Percentiles rank a stretch among this genome's conserved stretches.
These are phyloP conservation scores for Nyctanthes arbortristis DNA, from an alignment of 257 asterid genomes.

Conservation along the genomic window DNA sequence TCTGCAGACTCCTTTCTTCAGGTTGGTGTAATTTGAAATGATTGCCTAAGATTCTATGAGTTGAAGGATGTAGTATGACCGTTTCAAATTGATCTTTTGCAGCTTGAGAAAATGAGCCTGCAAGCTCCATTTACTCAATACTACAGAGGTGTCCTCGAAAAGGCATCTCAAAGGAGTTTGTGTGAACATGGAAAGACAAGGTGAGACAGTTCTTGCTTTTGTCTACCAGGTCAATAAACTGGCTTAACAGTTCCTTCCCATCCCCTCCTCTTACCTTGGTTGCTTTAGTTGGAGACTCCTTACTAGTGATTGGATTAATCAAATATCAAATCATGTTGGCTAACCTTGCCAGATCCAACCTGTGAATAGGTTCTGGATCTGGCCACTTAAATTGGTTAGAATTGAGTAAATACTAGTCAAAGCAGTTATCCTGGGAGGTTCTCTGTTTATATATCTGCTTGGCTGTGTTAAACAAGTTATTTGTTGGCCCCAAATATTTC, in stretches of 20 bases:
- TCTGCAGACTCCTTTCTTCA: conserved; percentile 83
- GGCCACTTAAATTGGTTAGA: not conserved
- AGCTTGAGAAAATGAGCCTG: conserved; percentile 74
- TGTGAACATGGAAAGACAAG: conserved; percentile 42
- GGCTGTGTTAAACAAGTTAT: not conserved
- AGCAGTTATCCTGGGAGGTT: not conserved
- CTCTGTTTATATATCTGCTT: not conserved
- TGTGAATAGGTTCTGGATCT: not conserved
- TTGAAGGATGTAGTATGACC: conserved; percentile 4
- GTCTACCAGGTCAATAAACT: not conserved
- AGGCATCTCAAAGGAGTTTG: conserved; percentile 61
- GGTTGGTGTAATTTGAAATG: conserved; percentile 43
- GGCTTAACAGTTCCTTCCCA: not conserved
- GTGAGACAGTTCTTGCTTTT: conserved; percentile 28
- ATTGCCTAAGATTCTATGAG: conserved; percentile 8
- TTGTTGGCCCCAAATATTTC: not conserved
- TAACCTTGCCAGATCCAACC: not conserved
- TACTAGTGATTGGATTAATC: not conserved
- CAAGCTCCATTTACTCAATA: conserved; percentile 72
- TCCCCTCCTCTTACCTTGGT: not conserved
- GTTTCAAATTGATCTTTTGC: conserved; percentile 29
- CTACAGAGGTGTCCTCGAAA: conserved; percentile 71
- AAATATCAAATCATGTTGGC: not conserved
- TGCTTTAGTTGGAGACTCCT: not conserved
- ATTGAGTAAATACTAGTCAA: not conserved